Conservation (phyloP, 2,329 filamentous ascomycete genomes). For the Escovopsis sp. region DNA sequence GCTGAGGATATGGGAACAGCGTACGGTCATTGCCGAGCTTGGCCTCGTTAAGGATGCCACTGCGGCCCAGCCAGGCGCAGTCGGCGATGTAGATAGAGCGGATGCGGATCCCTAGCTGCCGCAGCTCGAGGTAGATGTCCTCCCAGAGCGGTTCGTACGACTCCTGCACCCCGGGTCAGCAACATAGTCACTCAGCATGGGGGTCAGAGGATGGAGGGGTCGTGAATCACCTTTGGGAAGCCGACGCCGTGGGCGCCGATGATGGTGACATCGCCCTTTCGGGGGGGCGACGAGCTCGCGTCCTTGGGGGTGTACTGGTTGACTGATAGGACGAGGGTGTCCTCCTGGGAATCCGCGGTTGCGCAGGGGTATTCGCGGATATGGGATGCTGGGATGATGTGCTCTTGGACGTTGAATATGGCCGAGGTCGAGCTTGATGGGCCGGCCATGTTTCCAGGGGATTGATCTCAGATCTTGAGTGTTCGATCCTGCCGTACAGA, state of each 20-base stretch:
- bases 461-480: too few relatives aligned
- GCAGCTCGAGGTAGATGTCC: conserved; percentile 50
- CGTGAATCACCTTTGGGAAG: conserved; percentile 58
- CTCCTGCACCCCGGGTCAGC: conserved; percentile 38
- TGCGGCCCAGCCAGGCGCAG: conserved; percentile 70
- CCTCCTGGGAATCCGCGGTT: conserved; percentile 58
- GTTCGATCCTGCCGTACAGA: too few relatives aligned
- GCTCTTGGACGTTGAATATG: conserved; percentile 53
- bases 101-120: conserved; percentile 50
- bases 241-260: conserved; percentile 82
- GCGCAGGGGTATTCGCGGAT: conserved; percentile 69
- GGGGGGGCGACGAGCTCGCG: conserved; percentile 44
- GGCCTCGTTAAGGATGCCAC: conserved; percentile 61
- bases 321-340: conserved; percentile 56
- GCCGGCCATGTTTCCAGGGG: background rate
- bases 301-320: conserved; percentile 78
- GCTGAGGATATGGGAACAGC: too few relatives aligned
- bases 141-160: conserved; percentile 88
- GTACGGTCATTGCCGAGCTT: conserved; percentile 70
- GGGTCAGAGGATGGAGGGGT: too few relatives aligned
- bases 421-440: conserved; percentile 5
- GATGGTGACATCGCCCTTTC: conserved; percentile 67
- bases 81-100: conserved; percentile 83
- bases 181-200: too few relatives aligned
- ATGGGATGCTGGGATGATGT: conserved; percentile 59